Conservation (phyloP, 2,329 filamentous ascomycete genomes). For the Xylariaceae sp. region DNA sequence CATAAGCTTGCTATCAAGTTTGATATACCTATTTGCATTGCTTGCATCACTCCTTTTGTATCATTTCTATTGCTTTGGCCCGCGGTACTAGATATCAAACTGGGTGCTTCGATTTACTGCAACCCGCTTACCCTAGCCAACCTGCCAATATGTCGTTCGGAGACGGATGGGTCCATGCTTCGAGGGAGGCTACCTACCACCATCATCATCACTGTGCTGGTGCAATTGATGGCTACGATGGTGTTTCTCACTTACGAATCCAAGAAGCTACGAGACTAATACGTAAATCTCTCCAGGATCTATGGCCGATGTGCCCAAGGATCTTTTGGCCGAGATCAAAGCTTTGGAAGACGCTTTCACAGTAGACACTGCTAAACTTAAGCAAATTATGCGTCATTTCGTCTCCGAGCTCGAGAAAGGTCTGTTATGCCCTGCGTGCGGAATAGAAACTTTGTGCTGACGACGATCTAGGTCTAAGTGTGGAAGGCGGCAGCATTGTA, state of each 20-base stretch:
- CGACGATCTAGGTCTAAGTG: slow-evolving; percentile 62
- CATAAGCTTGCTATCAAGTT: too few relatives aligned
- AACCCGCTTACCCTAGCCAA: too few relatives aligned
- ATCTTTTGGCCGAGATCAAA: slow-evolving; percentile 76
- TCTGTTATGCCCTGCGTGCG: slow-evolving; percentile 31
- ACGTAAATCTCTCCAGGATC: slow-evolving; percentile 58
- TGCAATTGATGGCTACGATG: not conserved
- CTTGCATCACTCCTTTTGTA: too few relatives aligned
- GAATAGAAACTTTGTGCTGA: not conserved
- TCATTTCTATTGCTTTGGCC: too few relatives aligned
- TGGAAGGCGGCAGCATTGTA: slow-evolving; percentile 90
- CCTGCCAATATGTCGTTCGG: slow-evolving; percentile 11
- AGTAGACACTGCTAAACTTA: slow-evolving; percentile 74
- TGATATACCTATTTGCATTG: too few relatives aligned
- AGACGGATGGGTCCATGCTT: slow-evolving; percentile 8
- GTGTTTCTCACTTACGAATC: not conserved
- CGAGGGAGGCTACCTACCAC: slow-evolving; percentile 19
- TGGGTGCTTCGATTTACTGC: too few relatives aligned
- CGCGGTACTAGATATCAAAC: too few relatives aligned
- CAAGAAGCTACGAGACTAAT: slow-evolving; percentile 1
- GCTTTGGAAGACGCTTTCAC: slow-evolving; percentile 81
- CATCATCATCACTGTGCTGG: slow-evolving; percentile 13
- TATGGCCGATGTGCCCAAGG: slow-evolving; percentile 85
- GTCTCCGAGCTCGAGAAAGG: slow-evolving; percentile 83
- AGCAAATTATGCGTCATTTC: slow-evolving; percentile 88